These are phyloP conservation scores for Saccharomycopsis javanensis DNA, from an alignment of 805 yeast genomes.

Conservation along the genomic window DNA sequence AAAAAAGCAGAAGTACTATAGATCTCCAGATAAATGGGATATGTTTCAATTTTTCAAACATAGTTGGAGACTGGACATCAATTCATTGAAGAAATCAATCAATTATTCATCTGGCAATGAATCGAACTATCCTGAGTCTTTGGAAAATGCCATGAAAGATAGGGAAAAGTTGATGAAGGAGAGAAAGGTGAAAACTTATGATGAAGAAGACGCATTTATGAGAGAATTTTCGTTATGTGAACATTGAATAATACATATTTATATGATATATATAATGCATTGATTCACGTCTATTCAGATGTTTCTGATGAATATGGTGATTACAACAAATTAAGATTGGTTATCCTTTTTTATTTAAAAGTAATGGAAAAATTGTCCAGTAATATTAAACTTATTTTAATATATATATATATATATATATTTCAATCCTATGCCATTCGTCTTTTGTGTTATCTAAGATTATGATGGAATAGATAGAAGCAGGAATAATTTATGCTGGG, in stretches of 20 bases:
- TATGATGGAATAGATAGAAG: no score
- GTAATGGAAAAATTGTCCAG: not conserved
- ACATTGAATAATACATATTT: constrained; percentile 22
- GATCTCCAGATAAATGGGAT: not conserved
- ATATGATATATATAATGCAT: not conserved
- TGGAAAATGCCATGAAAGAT: constrained; percentile 24
- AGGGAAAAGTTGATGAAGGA: constrained; percentile 29
- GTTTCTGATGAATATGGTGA: not conserved
- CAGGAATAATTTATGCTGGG: no score
- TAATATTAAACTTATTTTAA: not conserved
- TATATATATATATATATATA: no score
- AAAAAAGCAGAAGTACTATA: constrained; percentile 3
- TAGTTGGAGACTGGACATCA: constrained; percentile 9
- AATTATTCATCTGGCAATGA: not conserved
- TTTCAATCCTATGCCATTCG: not conserved
- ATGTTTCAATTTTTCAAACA: not conserved
- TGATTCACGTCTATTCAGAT: not conserved
- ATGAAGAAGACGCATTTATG: constrained; percentile 17
- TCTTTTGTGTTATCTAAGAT: no score
- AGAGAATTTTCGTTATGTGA: constrained; percentile 29
- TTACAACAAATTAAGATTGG: not conserved
- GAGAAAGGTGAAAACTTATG: constrained; percentile 23
- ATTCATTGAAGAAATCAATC: not conserved
- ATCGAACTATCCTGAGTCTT: constrained; percentile 19
- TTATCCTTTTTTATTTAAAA: not conserved